Evolutionary conservation across 2,329 filamentous ascomycete species (phyloP), one percentile per base, ranked within the genome.

Genomic region (Ceratocystis alfenasii): DNA sequence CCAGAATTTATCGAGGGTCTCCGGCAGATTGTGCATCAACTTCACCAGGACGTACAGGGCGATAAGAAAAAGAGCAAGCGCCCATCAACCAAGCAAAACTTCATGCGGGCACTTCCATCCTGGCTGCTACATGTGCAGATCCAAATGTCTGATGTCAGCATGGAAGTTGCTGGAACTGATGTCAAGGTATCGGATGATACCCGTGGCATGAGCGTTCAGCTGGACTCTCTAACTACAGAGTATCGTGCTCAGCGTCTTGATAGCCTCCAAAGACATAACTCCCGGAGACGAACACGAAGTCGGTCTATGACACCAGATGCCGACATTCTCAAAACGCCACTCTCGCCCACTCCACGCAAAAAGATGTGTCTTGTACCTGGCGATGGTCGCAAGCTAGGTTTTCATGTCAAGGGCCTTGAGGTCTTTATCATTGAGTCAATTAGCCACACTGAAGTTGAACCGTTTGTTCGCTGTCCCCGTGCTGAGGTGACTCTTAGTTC

Each of bases 1-100:
- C 87, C 90, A 5, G 94, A 99, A 72, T 96, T 99, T 67, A 94
- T 87, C 65, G 88, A 95, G 72, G 95, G 94, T 25, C 81, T 99
- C 41, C 89, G 89, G 28, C 90, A 97, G 73, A 96, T 99, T 69
- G 85, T 96, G 15, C 84, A 86, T 53, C 91, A 97, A 72, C 80
- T 96, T 64, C 84, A 87, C 57, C 84, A 84, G 36, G 85, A 89
- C 68, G 81, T 88, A 8, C 81, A 87, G 69, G 82, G 48, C 10
- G 15, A 61, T 12, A 62, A 59, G 59, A 63, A 25, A 5, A 65
- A 22, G n/a, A 67, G 60, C n/a, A 87, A 83, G 72, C 77, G 81
- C 46, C 74, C 74, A 3, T 74, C 74, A 48, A 77, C 78, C n/a
- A 82, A 83, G 63, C 79, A 78, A 41, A 92, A 88, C 72, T 85